phyloP scores from a whole-genome alignment of 768 basidiomycete species.

The Atractiella rhizophila region DNA sequence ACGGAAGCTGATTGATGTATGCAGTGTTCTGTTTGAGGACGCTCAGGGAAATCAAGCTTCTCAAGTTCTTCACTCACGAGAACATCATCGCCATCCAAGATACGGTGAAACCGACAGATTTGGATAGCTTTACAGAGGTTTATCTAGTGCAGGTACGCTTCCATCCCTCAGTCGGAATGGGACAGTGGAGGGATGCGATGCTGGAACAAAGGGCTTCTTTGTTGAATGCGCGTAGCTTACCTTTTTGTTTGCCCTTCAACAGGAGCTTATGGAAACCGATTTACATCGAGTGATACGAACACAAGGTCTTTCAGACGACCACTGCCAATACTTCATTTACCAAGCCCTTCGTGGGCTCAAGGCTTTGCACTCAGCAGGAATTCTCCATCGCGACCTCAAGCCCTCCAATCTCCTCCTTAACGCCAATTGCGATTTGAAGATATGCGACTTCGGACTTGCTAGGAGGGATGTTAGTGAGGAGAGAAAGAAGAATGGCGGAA shows the following conservation, averaged over 20 bases:
- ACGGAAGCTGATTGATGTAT: background rate
- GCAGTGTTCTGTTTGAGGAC: conserved; percentile 57
- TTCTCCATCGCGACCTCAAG: conserved; percentile 31
- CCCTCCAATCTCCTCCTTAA: conserved; percentile 87
- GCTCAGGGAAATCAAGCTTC: conserved; percentile 69
- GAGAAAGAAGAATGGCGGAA: background rate
- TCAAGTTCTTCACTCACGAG: conserved; percentile 22
- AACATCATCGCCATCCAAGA: conserved; percentile 77
- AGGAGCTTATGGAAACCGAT: conserved; percentile 20
- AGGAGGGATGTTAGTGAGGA: conserved; percentile 21
- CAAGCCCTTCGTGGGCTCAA: conserved; percentile 88
- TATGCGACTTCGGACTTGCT: conserved; percentile 75
- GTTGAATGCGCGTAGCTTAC: background rate
- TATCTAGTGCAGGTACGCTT: conserved; percentile 29
- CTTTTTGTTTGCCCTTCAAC: background rate
- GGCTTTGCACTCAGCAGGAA: conserved; percentile 75
- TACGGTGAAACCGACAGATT: conserved; percentile 52
- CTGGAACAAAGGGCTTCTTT: background rate
- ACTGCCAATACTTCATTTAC: conserved; percentile 44
- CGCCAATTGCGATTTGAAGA: conserved; percentile 29
- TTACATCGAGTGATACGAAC: conserved; percentile 91
- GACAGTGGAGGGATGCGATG: background rate
- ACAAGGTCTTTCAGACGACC: conserved; percentile 83
- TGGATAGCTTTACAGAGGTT: conserved; percentile 69
- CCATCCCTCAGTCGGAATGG: background rate